Evolutionary conservation across 1,139 yeast species (phyloP), one percentile per base, ranked within the genome.

Genomic region (Spathaspora sp.): DNA sequence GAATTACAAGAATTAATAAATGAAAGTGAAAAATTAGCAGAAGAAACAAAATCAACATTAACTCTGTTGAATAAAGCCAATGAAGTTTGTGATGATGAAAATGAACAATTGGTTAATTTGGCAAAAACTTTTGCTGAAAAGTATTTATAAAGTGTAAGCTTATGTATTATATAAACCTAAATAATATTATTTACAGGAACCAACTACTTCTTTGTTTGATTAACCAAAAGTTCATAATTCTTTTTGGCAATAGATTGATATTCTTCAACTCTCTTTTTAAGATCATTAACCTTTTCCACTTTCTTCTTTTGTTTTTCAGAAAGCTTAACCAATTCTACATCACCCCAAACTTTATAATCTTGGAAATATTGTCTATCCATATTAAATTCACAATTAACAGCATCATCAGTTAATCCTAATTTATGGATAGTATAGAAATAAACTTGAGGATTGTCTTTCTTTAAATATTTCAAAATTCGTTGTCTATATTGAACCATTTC

Each of bases 401-500:
- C 85, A 51, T 80, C 86, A 65, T 93, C 98, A 27, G 88, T 82
- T 51, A 93, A 76, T 1, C 98, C 98, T 47, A 93, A 75, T 67
- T 89, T 89, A 58, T 87, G 88, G 52, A 91, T 82, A 43, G 96
- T 77, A 82, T 89, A 85, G 66, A 80, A 89, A 69, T 93, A 93
- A 57, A 84, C 79, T 63, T 88, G 81, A 11, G 97, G 90, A 54
- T 89, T 74, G 56, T 81, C 86, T 57, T 78, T 79, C 64, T 89
- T 89, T 67, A 93, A 77, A 64, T 91, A 93, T 65, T 84, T 84
- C 59, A 93, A 76, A 38, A 87, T 78, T 55, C 81, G 80, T 67
- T 91, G 97, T 70, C 99, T 85, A 56, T 86, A 83, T 65, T 91
- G 98, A 15, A 91, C 96, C 61, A 87, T 64, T 72, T 86, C 84